Conservation (phyloP, 1,284 basidiomycete species). For the Ustilago sp. region DNA sequence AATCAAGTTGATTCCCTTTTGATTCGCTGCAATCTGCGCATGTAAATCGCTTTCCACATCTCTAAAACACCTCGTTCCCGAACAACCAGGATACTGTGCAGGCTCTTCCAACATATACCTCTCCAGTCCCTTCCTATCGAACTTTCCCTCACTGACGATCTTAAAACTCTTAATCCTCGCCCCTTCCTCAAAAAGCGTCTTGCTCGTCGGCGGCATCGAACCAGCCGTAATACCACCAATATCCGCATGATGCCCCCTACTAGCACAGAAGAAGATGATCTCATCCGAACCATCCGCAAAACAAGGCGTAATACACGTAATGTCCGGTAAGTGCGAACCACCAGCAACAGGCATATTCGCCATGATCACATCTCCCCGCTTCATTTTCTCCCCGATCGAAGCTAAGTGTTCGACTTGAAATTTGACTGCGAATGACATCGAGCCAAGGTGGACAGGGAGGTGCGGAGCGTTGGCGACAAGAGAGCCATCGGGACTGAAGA, state of each 20-base stretch:
- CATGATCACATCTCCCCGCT: slow-evolving; percentile 89
- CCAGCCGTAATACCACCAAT: slow-evolving; percentile 78
- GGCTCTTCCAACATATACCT: slow-evolving; percentile 88
- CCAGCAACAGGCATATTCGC: slow-evolving; percentile 89
- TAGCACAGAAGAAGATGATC: slow-evolving; percentile 92
- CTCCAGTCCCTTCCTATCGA: slow-evolving; percentile 80
- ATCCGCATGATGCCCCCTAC: slow-evolving; percentile 80
- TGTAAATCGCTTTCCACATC: slow-evolving; percentile 93
- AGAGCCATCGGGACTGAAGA: slow-evolving; percentile 90
- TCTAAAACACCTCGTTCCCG: slow-evolving; percentile 73
- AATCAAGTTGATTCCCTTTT: slow-evolving; percentile 78
- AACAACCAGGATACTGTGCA: slow-evolving; percentile 75
- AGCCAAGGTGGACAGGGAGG: slow-evolving; percentile 78
- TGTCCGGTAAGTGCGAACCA: slow-evolving; percentile 77
- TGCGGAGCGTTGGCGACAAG: slow-evolving; percentile 88
- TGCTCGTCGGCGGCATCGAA: slow-evolving; percentile 93
- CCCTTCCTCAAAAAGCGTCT: slow-evolving; percentile 91
- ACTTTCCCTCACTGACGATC: slow-evolving; percentile 84
- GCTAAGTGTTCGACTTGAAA: slow-evolving; percentile 84
- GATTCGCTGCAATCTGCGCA: slow-evolving; percentile 95
- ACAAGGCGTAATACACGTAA: slow-evolving; percentile 89
- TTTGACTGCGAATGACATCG: slow-evolving; percentile 79
- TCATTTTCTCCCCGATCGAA: slow-evolving; percentile 70
- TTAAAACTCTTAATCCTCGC: slow-evolving; percentile 93
- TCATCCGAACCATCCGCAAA: slow-evolving; percentile 76